These are phyloP conservation scores for Acanthamoeba castellanii DNA, from an alignment of 208 protist species.

Conservation along the genomic window DNA sequence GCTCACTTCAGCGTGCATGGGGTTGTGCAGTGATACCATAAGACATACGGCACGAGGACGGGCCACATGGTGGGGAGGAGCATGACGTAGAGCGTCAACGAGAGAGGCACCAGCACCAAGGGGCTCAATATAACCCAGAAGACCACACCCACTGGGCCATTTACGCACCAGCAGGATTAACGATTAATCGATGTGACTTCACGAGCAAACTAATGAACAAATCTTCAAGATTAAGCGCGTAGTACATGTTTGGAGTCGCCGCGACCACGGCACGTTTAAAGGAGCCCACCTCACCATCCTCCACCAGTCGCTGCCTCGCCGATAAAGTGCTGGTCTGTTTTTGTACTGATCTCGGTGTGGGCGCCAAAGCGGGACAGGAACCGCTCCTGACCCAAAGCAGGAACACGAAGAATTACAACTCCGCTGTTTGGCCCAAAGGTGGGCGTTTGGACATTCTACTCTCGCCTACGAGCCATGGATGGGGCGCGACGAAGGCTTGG, in stretches of 20 bases:
- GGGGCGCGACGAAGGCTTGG: too few relatives aligned
- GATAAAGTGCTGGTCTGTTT: too few relatives aligned
- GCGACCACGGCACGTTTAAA: not conserved
- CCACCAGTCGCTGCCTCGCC: not conserved
- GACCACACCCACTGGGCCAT: not conserved
- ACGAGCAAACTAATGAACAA: not conserved
- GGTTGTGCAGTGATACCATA: not conserved
- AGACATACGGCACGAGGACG: not conserved
- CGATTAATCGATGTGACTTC: not conserved
- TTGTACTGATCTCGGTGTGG: too few relatives aligned
- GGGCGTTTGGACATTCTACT: too few relatives aligned
- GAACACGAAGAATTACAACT: too few relatives aligned
- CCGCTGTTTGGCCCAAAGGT: too few relatives aligned
- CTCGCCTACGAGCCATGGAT: too few relatives aligned
- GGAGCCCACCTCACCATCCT: not conserved
- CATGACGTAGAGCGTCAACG: not conserved
- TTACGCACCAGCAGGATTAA: not conserved
- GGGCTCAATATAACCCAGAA: slow-evolving; percentile 12
- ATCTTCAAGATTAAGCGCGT: too few relatives aligned
- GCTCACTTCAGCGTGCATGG: not conserved
- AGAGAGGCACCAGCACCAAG: slow-evolving; percentile 7
- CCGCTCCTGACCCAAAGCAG: too few relatives aligned
- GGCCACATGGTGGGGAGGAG: slow-evolving; percentile 17
- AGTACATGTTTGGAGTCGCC: slow-evolving; percentile 9
- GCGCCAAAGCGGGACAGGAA: too few relatives aligned